Evolutionary conservation across 2,329 filamentous ascomycete species (phyloP).

Genomic region (Chaetomiaceae sp.): DNA sequence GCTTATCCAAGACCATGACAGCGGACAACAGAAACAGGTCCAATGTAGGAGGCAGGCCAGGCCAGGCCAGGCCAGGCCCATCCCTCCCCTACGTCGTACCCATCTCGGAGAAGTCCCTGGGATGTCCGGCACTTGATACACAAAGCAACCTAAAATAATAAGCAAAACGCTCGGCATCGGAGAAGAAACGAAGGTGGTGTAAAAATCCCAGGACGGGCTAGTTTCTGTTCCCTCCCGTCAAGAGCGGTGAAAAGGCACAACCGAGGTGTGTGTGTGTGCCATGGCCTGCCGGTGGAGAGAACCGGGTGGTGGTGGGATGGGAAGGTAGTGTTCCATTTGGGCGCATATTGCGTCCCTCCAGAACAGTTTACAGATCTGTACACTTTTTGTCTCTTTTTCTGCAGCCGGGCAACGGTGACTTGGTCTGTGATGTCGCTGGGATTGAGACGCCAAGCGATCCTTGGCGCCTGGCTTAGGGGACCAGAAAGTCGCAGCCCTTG

Average conservation of each 20-base stretch:
- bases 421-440: conserved; percentile 8
- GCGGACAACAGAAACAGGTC: too few relatives aligned
- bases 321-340: too few relatives aligned
- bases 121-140: too few relatives aligned
- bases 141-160: neutral
- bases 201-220: neutral
- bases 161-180: neutral
- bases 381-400: too few relatives aligned
- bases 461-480: conserved; percentile 13
- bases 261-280: neutral
- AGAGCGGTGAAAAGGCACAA: conserved; percentile 23
- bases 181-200: neutral
- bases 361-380: too few relatives aligned
- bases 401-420: too few relatives aligned
- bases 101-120: neutral
- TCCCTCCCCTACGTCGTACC: neutral
- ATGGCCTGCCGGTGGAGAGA: too few relatives aligned
- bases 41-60: too few relatives aligned
- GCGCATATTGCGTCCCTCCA: too few relatives aligned
- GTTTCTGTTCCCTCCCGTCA: conserved; percentile 12
- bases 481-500: too few relatives aligned
- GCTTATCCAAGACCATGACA: too few relatives aligned
- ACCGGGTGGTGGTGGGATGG: neutral
- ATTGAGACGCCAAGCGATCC: conserved; percentile 10
- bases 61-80: too few relatives aligned